phyloP scores from a whole-genome alignment of 176 grass and related monocot genomes.

The Thinopyrum elongatum region DNA sequence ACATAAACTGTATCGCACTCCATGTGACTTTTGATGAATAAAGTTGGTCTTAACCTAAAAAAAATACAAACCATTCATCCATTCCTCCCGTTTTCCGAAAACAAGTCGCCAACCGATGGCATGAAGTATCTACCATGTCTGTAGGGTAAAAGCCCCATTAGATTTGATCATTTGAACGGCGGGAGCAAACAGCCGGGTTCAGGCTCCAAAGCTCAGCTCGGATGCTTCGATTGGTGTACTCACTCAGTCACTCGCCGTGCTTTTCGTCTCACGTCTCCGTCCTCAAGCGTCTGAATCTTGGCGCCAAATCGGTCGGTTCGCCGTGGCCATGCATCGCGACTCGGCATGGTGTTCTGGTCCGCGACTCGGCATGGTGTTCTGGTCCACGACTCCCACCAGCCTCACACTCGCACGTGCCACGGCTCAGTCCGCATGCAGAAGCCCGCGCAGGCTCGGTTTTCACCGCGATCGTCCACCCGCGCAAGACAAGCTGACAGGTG shows the following conservation, averaged over 20 bases:
- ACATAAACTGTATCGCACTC: too few relatives aligned
- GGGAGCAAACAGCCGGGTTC: not conserved
- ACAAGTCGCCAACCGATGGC: too few relatives aligned
- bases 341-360: too few relatives aligned
- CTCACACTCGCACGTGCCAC: not conserved
- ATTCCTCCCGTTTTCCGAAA: too few relatives aligned
- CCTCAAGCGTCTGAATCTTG: not conserved
- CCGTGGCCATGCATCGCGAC: too few relatives aligned
- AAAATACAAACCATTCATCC: too few relatives aligned
- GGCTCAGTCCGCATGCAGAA: not conserved
- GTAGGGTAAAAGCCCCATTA: not conserved
- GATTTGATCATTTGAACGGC: conserved; percentile 36
- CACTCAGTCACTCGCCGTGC: conserved; percentile 2
- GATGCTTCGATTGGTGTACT: conserved; percentile 6
- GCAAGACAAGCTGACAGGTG: not conserved
- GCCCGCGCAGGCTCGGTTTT: not conserved
- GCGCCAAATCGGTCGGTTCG: not conserved
- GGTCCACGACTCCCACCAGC: too few relatives aligned
- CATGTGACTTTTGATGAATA: too few relatives aligned
- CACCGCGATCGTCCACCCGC: not conserved
- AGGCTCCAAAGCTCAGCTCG: not conserved
- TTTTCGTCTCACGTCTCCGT: not conserved
- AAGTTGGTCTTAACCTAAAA: too few relatives aligned
- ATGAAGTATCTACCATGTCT: too few relatives aligned
- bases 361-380: too few relatives aligned